Percentiles rank a stretch among this genome's conserved stretches.
These are phyloP conservation scores for Leishmania turanica DNA, from an alignment of 208 protist genomes.

Conservation along the genomic window DNA sequence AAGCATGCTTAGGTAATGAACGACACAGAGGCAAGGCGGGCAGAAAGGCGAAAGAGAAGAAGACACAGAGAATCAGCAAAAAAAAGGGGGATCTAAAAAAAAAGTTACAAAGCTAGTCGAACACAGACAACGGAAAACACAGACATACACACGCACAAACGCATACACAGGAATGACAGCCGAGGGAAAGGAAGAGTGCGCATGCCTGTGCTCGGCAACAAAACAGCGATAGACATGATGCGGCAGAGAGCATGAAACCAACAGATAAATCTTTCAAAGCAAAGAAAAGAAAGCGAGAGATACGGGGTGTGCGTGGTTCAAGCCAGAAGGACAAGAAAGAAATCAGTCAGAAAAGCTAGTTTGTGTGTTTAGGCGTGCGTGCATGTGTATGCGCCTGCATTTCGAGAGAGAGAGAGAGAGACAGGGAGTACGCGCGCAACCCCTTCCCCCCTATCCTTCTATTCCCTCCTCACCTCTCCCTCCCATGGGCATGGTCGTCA, in stretches of 20 bases:
- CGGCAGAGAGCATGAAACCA: background rate
- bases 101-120: background rate
- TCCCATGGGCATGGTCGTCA: background rate
- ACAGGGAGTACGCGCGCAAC: background rate
- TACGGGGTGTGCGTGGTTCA: background rate
- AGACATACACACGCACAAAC: background rate
- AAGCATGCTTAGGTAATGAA: background rate
- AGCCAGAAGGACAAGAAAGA: background rate
- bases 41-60: too few relatives aligned
- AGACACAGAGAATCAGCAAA: background rate
- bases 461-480: background rate
- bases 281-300: background rate
- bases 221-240: background rate
- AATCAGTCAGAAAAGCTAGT: background rate
- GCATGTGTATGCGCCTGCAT: background rate
- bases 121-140: background rate
- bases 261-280: background rate
- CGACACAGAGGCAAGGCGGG: background rate
- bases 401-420: background rate
- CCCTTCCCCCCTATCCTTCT: background rate
- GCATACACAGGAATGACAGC: background rate
- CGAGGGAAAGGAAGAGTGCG: background rate
- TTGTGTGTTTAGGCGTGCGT: background rate
- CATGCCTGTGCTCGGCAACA: background rate
- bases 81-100: background rate